phyloP scores from a whole-genome alignment of 371 early-diverging fungal species.

The Mucor indicus region DNA sequence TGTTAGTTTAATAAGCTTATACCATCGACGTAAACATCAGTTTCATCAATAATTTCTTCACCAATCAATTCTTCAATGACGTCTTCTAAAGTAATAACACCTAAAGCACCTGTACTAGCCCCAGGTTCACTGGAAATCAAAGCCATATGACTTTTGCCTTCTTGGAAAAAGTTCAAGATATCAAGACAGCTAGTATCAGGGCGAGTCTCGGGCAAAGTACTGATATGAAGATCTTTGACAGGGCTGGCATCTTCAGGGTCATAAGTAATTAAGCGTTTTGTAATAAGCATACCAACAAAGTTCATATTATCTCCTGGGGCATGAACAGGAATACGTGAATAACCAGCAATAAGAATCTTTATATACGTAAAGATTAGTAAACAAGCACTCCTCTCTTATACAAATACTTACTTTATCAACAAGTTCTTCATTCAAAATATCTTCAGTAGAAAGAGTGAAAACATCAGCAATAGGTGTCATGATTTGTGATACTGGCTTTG shows the following conservation, averaged over 20 bases:
- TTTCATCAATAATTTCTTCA: slow-evolving; percentile 92
- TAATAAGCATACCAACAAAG: slow-evolving; percentile 87
- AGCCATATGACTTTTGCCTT: slow-evolving; percentile 80
- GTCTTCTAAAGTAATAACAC: slow-evolving; percentile 95
- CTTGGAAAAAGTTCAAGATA: slow-evolving; percentile 92
- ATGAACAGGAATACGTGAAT: slow-evolving; percentile 90
- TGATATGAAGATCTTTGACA: slow-evolving; percentile 65
- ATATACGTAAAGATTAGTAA: background rate
- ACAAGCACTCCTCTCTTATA: too few relatives aligned
- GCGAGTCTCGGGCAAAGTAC: slow-evolving; percentile 73
- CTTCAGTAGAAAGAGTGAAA: slow-evolving; percentile 73
- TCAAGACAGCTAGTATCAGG: slow-evolving; percentile 81
- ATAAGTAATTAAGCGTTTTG: slow-evolving; percentile 81
- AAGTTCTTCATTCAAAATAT: slow-evolving; percentile 61
- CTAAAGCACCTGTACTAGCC: slow-evolving; percentile 59
- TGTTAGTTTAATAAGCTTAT: slow-evolving; percentile 2
- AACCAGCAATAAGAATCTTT: slow-evolving; percentile 67
- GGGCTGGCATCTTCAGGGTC: slow-evolving; percentile 82
- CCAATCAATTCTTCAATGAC: slow-evolving; percentile 96
- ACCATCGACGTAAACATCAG: slow-evolving; percentile 88
- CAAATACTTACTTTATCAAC: slow-evolving; percentile 62
- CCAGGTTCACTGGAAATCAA: slow-evolving; percentile 65
- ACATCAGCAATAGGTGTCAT: slow-evolving; percentile 92
- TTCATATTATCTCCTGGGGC: slow-evolving; percentile 54
- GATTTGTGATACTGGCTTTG: slow-evolving; percentile 77